Percentiles rank a stretch among this genome's conserved stretches.
Conservation (phyloP, 164 flowering plant genomes). For the Santalum album region DNA sequence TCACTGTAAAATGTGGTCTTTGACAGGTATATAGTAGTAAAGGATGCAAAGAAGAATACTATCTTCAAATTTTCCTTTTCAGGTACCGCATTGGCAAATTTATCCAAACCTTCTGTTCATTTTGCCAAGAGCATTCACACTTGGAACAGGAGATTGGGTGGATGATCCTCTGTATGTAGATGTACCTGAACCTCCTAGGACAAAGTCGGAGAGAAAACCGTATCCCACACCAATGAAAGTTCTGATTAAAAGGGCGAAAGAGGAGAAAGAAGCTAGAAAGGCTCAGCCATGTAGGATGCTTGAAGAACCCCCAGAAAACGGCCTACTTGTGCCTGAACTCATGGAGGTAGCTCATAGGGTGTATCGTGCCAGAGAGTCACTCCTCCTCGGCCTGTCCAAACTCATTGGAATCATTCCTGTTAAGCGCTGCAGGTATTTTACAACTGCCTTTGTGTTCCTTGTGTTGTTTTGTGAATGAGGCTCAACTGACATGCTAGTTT, state of each 20-base stretch:
- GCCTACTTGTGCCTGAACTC: constrained; percentile 58
- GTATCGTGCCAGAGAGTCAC: constrained; percentile 35
- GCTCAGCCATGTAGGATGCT: constrained; percentile 44
- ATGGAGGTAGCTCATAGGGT: constrained; percentile 54
- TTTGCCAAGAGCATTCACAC: neutral
- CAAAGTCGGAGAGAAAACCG: constrained; percentile 58
- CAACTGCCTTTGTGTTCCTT: neutral
- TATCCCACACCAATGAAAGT: constrained; percentile 65
- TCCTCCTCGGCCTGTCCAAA: constrained; percentile 41
- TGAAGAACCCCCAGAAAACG: constrained; percentile 55
- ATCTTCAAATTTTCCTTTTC: neutral
- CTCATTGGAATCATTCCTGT: constrained; percentile 37
- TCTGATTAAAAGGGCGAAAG: constrained; percentile 49
- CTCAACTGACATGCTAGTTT: too few relatives aligned
- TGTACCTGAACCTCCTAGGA: constrained; percentile 38
- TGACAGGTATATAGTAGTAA: neutral
- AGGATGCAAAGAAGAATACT: neutral
- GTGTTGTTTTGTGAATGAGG: too few relatives aligned
- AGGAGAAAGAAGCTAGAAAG: constrained; percentile 39
- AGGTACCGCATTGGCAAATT: neutral
- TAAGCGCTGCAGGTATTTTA: constrained; percentile 53
- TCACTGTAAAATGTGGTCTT: neutral
- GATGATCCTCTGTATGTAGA: constrained; percentile 37
- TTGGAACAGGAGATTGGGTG: neutral
- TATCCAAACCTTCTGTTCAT: neutral